These are phyloP conservation scores for sweet orange (Citrus sinensis) DNA, from an alignment of 345 rosid genomes.

Conservation along the genomic window DVS_A1.0 CM039161.1:23056001-23056500, in stretches of 20 bases:
- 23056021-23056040: neutral
- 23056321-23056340: too few species aligned
- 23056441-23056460: neutral
- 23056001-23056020: neutral
- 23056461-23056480: constrained; percentile 22
- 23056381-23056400: neutral
- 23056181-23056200: neutral
- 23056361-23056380: too few species aligned
- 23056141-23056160: neutral
- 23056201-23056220: neutral
- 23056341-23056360: too few species aligned
- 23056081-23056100: neutral
- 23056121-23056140: neutral
- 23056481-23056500: constrained; percentile 3
- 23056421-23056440: neutral
- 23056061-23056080: neutral
- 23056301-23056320: too few species aligned
- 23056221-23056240: neutral
- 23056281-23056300: neutral
- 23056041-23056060: neutral
- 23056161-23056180: neutral
- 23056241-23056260: too few species aligned
- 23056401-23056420: neutral
- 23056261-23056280: too few species aligned
- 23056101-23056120: too few species aligned